Conservation (phyloP, 1,284 basidiomycete species). For the Apiotrichum gracile region DNA sequence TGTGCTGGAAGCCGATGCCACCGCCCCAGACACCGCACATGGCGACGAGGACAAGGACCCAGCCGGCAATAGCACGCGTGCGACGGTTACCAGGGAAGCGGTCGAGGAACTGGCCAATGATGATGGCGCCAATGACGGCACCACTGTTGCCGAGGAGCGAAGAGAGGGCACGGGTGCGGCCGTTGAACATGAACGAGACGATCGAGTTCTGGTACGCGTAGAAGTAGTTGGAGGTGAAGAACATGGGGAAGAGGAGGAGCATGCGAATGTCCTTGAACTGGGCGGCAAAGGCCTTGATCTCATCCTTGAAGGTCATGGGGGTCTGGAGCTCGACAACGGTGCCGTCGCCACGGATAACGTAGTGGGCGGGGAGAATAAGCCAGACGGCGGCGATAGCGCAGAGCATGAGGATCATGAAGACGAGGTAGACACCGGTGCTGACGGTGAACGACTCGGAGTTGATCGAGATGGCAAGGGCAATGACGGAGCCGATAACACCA, state of each 20-base stretch:
- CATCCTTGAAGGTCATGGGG: conserved; percentile 19
- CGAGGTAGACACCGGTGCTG: conserved; percentile 38
- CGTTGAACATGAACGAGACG: conserved; percentile 32
- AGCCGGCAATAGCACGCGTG: conserved; percentile 29
- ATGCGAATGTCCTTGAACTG: conserved; percentile 38
- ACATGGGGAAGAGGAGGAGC: conserved; percentile 35
- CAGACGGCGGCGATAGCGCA: conserved; percentile 25
- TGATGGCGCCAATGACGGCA: conserved; percentile 35
- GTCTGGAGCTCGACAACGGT: conserved; percentile 31
- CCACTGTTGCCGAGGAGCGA: conserved; percentile 33
- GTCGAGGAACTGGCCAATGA: conserved; percentile 41
- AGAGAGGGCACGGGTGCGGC: conserved; percentile 35
- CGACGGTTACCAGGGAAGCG: conserved; percentile 28
- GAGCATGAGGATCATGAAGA: conserved; percentile 44
- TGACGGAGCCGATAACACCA: conserved; percentile 48
- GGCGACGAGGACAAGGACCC: conserved; percentile 23
- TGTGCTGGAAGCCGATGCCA: conserved; percentile 32
- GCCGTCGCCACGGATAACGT: conserved; percentile 35
- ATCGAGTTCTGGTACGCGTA: conserved; percentile 29
- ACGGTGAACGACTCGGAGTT: conserved; percentile 23
- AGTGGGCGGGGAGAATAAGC: conserved; percentile 35
- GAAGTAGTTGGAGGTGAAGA: conserved; percentile 21
- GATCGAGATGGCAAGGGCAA: conserved; percentile 46
- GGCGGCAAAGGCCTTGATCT: conserved; percentile 24
- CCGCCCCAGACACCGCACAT: conserved; percentile 34